Conservation (phyloP, 169 alveolate genomes). For the Besnoitia besnoiti region DNA sequence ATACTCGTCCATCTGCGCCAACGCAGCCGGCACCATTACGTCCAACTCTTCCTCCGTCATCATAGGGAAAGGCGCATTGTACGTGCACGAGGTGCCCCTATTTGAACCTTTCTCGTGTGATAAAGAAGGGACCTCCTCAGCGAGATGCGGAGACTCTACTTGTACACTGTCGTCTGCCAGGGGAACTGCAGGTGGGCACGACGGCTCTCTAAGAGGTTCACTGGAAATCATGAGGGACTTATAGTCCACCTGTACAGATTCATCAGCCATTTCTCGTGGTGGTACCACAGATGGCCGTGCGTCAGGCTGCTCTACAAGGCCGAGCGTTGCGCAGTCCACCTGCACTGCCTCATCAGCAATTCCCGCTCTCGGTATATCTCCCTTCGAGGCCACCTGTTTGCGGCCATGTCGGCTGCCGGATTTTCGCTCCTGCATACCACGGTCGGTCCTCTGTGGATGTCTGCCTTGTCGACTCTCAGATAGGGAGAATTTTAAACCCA, state of each 20-base stretch:
- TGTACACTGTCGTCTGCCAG: not conserved
- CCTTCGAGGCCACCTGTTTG: not conserved
- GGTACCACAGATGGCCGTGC: not conserved
- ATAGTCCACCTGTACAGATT: not conserved
- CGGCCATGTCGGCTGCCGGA: not conserved
- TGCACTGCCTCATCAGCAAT: not conserved
- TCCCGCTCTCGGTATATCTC: not conserved
- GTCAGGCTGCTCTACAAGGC: not conserved
- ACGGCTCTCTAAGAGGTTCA: not conserved
- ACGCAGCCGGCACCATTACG: not conserved
- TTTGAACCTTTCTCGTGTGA: not conserved
- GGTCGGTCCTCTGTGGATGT: not conserved
- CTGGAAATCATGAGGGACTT: not conserved
- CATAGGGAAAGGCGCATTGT: not conserved
- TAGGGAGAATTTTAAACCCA: not conserved
- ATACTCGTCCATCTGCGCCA: constrained; percentile 57
- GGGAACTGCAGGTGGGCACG: not conserved
- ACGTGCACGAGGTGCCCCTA: too few relatives aligned
- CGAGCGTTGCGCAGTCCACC: not conserved
- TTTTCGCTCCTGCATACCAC: not conserved
- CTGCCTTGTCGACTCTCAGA: not conserved
- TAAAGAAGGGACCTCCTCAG: not conserved
- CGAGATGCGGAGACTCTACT: not conserved
- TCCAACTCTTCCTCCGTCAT: not conserved
- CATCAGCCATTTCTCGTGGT: not conserved